Evolutionary conservation across 495 filamentous ascomycete genomes (phyloP).

Genomic region (Hyaloscypha bicolor): DNA sequence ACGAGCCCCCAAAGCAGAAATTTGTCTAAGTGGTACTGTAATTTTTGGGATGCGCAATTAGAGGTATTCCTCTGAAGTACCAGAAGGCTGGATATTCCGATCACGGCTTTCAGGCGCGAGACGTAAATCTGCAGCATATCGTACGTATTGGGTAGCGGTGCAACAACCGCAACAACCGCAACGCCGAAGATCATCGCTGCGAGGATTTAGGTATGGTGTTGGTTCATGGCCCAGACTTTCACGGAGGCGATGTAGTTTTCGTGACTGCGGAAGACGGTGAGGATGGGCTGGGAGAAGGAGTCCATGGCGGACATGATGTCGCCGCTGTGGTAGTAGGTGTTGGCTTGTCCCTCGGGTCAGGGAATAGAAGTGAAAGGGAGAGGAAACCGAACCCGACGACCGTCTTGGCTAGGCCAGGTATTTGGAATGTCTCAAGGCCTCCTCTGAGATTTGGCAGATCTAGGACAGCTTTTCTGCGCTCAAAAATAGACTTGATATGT

Average conservation of each 20-base stretch:
- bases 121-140: not conserved
- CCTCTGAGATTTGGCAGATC: not conserved
- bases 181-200: constrained; percentile 14
- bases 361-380: too few relatives aligned
- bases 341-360: not conserved
- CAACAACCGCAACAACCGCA: constrained; percentile 13
- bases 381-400: not conserved
- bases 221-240: too few relatives aligned
- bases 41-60: too few relatives aligned
- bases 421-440: not conserved
- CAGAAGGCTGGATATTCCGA: not conserved
- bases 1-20: constrained; percentile 12
- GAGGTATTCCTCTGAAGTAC: not conserved
- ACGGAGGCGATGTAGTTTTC: too few relatives aligned
- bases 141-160: not conserved
- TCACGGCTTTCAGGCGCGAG: not conserved
- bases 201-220: not conserved
- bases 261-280: not conserved
- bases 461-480: constrained; percentile 1
- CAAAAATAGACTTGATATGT: not conserved
- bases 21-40: too few relatives aligned
- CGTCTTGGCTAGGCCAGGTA: not conserved
- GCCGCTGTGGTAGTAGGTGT: not conserved
- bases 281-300: not conserved
- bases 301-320: not conserved